Conservation (phyloP, 2,329 filamentous ascomycete species). For the Talaromyces sp. region DNA sequence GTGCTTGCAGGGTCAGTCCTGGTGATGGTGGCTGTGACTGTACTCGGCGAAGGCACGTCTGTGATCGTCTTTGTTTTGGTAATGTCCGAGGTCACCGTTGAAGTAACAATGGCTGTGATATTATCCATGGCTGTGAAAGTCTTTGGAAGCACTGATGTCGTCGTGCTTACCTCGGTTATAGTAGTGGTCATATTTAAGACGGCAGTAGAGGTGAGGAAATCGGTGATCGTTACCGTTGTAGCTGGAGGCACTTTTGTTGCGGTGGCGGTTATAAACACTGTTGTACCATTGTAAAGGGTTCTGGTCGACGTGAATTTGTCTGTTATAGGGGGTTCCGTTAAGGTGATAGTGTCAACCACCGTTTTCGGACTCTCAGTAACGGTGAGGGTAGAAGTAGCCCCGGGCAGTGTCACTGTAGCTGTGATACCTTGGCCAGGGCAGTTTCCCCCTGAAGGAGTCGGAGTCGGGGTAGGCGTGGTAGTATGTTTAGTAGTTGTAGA, state of each 20-base stretch:
- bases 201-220: background rate
- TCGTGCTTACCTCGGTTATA: background rate
- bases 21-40: background rate
- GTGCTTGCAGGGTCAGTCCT: background rate
- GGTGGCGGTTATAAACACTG: background rate
- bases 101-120: background rate
- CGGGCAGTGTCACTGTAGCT: background rate
- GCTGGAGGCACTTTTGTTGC: background rate
- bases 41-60: background rate
- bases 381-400: background rate
- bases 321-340: background rate
- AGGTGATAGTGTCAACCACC: background rate
- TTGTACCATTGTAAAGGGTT: background rate
- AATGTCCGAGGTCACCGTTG: background rate
- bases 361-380: background rate
- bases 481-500: background rate
- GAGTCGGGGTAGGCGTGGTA: background rate
- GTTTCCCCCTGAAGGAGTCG: background rate
- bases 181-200: background rate
- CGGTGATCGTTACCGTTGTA: background rate
- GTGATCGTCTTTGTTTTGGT: background rate
- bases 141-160: background rate
- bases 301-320: background rate
- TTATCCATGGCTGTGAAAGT: background rate
- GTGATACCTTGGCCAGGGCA: background rate